These are phyloP conservation scores for Xylariaceae sp. DNA, from an alignment of 2,329 filamentous ascomycete species.

Conservation along the genomic window DNA sequence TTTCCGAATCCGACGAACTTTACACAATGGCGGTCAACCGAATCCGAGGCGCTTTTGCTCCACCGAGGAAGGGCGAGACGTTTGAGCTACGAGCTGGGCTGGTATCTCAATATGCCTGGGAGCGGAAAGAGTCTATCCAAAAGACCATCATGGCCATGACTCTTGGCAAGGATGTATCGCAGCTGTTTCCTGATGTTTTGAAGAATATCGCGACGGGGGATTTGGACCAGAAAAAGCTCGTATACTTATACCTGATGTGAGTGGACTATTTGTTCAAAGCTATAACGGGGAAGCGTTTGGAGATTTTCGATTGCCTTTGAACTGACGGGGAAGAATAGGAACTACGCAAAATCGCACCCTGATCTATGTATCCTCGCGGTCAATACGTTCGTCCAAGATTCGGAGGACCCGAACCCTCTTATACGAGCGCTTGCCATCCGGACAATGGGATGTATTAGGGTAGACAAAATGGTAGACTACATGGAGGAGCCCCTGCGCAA, in stretches of 20 bases:
- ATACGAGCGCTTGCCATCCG: conserved; percentile 93
- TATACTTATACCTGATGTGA: conserved; percentile 97
- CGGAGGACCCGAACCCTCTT: conserved; percentile 96
- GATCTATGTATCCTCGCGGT: conserved; percentile 98
- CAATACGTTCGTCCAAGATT: conserved; percentile 99
- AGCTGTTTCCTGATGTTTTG: conserved; percentile 93
- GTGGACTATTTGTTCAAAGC: conserved; percentile 42
- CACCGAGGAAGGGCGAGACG: conserved; percentile 94
- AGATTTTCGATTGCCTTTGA: not conserved
- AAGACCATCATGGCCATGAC: conserved; percentile 99
- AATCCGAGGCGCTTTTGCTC: conserved; percentile 90
- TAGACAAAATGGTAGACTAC: conserved; percentile 99
- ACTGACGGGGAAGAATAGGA: conserved; percentile 63
- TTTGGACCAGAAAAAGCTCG: conserved; percentile 98
- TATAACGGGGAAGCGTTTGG: not conserved
- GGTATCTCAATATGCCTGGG: conserved; percentile 98
- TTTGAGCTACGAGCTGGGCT: conserved; percentile 95
- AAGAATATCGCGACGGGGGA: conserved; percentile 98
- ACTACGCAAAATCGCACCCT: conserved; percentile 98
- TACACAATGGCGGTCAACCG: conserved; percentile 88
- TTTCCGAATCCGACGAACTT: conserved; percentile 25
- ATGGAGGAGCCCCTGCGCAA: conserved; percentile 98
- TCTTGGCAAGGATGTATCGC: conserved; percentile 95
- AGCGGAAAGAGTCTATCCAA: conserved; percentile 98
- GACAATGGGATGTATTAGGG: conserved; percentile 97